Evolutionary conservation across 192 early-diverging fungal genomes (phyloP).

Genomic region (Coemansia sp.): DNA sequence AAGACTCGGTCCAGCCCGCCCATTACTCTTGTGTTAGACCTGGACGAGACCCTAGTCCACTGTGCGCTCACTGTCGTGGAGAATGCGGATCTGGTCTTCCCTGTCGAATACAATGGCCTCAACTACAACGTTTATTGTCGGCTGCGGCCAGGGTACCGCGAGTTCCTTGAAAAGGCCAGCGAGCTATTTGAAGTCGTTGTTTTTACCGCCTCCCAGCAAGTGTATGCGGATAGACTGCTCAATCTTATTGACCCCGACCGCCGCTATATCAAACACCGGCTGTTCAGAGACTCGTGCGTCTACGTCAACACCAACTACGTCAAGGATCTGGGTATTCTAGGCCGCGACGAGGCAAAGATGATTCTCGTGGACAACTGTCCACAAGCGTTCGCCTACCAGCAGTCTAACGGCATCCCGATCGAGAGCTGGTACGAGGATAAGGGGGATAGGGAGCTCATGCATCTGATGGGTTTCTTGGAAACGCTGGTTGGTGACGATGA

Average conservation of each 20-base stretch:
- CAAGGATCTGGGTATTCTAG: conserved; percentile 70
- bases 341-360: conserved; percentile 62
- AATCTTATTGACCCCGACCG: conserved; percentile 64
- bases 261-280: conserved; percentile 62
- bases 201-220: conserved; percentile 73
- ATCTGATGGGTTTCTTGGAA: conserved; percentile 62
- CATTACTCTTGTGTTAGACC: conserved; percentile 65
- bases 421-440: conserved; percentile 73
- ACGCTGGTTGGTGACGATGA: conserved; percentile 60
- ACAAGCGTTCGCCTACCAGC: conserved; percentile 73
- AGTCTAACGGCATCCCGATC: conserved; percentile 71
- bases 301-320: conserved; percentile 66
- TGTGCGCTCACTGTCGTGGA: conserved; percentile 58
- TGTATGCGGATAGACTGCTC: conserved; percentile 65
- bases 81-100: conserved; percentile 62
- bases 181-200: conserved; percentile 67
- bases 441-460: conserved; percentile 61
- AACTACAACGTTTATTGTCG: conserved; percentile 65
- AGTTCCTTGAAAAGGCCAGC: conserved; percentile 61
- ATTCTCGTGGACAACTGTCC: conserved; percentile 72
- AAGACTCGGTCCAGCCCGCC: conserved; percentile 61
- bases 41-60: conserved; percentile 73
- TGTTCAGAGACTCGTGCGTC: conserved; percentile 69
- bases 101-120: conserved; percentile 64
- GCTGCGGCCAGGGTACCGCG: conserved; percentile 62